Evolutionary conservation across 2,329 filamentous ascomycete genomes (phyloP), one percentile per base, ranked within the genome.

Genomic region (Gliomastix tumulicola): DNA sequence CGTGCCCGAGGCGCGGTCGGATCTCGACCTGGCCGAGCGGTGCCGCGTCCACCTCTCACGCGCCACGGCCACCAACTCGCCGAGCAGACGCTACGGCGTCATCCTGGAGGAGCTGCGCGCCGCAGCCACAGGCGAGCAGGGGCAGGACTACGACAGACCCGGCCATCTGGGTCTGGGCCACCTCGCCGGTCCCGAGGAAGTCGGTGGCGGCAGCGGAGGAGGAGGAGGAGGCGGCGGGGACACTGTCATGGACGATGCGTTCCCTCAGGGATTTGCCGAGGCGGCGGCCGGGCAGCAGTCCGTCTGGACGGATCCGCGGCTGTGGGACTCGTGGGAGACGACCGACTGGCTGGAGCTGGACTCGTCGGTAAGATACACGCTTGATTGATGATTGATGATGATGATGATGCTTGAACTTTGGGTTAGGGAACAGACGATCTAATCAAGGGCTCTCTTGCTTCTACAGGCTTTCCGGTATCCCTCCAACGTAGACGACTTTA

Each of bases 11-110:
- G 20, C 28, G 18, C 15, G 8, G 8, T 13, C 18, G 9, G 30
- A 17, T 21, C 51, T 68, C 20, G 46, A 60, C 9, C 48, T 65
- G 6, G 66, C 69, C 2, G 63, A 68, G 13, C 11, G 20, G 23
- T 39, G 37, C 25, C 37, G 36, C 32, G 20, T 15, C n/a, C 37
- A 39, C 17, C 33, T 39, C 8, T 22, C 37, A 7, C 16, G 28
- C 13, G 37, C 37, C 8, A 48, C 45, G 3, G 45, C 45, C 2
- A 44, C 38, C 3, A 48, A 48, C 31, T 47, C 44, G 2, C 45
- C 45, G 2, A 48, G 45, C 17, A 36, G 45, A 3, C 32, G 43
- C 4, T 48, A 48, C 25, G 45, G 44, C n/a, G 39, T 48, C 8
- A 47, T 48, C 4, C 37, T 48, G 2, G 45, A 48, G 7, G 44